A percentile compares a stretch with the other conserved stretches of the same genome.
Conservation (phyloP, 345 rosid genomes). For the Acer campestre region DNA sequence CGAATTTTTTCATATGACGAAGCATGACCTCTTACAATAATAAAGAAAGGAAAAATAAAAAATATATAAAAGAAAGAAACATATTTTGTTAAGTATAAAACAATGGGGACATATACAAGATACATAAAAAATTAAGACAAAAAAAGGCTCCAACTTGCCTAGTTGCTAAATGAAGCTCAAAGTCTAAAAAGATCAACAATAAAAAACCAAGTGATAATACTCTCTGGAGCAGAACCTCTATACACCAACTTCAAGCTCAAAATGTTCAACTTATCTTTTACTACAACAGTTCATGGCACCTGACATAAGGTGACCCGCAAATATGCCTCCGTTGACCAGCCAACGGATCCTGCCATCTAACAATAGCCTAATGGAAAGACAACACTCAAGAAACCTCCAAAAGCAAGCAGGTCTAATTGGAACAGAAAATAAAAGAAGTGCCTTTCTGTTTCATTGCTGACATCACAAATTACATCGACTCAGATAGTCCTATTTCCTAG, state of each 20-base stretch:
- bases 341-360: background rate
- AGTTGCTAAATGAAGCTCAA: background rate
- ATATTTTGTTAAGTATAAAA: background rate
- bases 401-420: too few relatives aligned
- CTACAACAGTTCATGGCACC: background rate
- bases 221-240: background rate
- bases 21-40: constrained; percentile 1
- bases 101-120: background rate
- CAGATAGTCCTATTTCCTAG: background rate
- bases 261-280: background rate
- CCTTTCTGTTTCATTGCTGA: too few relatives aligned
- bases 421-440: background rate
- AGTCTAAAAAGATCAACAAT: background rate
- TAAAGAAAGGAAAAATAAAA: background rate
- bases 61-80: background rate
- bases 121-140: background rate
- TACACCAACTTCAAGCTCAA: background rate
- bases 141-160: background rate
- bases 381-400: background rate
- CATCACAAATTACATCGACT: background rate
- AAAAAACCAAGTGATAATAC: background rate
- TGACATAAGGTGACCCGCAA: background rate
- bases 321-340: background rate
- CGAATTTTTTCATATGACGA: background rate
- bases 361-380: background rate